Evolutionary conservation across 441 rosid genomes (phyloP), one percentile per base, ranked within the genome.

Genomic region (Eutrema salsugineum): DNA sequence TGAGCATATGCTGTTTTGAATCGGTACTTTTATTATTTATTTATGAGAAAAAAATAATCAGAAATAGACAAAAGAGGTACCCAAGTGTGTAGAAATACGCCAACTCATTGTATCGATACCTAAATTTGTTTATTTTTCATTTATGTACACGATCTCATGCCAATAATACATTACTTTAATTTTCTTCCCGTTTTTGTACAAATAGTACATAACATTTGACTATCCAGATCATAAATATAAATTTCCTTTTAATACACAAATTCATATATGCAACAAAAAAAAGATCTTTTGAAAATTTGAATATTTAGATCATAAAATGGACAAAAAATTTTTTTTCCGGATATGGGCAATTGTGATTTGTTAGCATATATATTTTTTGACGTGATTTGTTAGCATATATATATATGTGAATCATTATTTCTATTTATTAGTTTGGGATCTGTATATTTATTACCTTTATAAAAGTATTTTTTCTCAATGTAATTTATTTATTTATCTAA

Each of bases 1-100:
- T 27, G 5, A 54, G 74, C 51, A 68, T 68, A 53, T 75, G 44
- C 78, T 61, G 8, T 60, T 61, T 59, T 50, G 4, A 42, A 43
- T 33, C n/a, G 30, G 16, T 46, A 6, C n/a, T 9, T 60, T 20
- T 64, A n/a, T 47, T 12, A 8, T 24, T 16, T 32, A 1, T 42
- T 11, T 62, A 15, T 30, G 30, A 49, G 30, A 19, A 28, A 15
- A 11, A 5, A 50, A 11, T 4, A 30, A 24, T n/a, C n/a, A 32
- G 5, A n/a, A 8, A 32, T 16, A 5, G 11, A 27, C 55, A 43
- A 28, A 32, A 6, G 11, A 43, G 63, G 55, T 61, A 24, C 8
- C 32, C n/a, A 17, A 15, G 5, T 57, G 51, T 60, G 11, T 12
- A 14, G 3, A 44, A 1, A 39, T 47, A n/a, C 2, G 14, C 20